Evolutionary conservation across 352 stramenopile species (phyloP), one percentile per base, ranked within the genome.

Genomic region (Peronosclerospora sorghi): DNA sequence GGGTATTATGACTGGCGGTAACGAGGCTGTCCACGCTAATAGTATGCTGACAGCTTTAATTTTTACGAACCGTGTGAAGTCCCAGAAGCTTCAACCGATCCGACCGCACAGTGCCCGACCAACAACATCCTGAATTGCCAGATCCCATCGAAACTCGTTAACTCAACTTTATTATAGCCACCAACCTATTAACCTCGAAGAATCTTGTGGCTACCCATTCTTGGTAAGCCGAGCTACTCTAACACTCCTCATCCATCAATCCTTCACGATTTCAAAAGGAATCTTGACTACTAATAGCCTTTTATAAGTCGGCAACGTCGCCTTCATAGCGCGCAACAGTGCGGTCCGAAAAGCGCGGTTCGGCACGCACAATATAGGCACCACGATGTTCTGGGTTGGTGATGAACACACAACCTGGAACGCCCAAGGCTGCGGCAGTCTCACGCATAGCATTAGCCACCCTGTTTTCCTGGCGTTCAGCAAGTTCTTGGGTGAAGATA

Each of bases 401-500:
- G 46, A 99, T 97, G 56, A 98, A 96, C 38, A 98, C 77, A 62
- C 89, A 94, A 41, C 96, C 96, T 8, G 95, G 73, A 27, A 98
- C 86, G 40, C 86, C 87, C 46, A 95, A 84, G 0, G 76, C 62
- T 41, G 94, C 72, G 1, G 95, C 95, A 6, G 78, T 84, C 55
- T 90, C 56, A 48, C 96, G 90, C 96, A 99, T 98, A 17, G 95
- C 95, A 48, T 96, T 85, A 23, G 96, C 96, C 20, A 99, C 95
- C 47, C 80, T 69, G 62, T 87, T 90, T 60, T 92, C 77, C 60
- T 85, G 68, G 34, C 81, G 70, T 55, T 93, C 81, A 42, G 73
- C 73, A n/a, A 86, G 51, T 41, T 93, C 68, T 66, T 99, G 96
- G 39, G 95, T 97, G 68, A 99, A 99, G 57, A 98, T 98, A 72